Base-by-base conservation (phyloP, 345 rosid genomes). In the Nephelium lappaceum region DNA sequence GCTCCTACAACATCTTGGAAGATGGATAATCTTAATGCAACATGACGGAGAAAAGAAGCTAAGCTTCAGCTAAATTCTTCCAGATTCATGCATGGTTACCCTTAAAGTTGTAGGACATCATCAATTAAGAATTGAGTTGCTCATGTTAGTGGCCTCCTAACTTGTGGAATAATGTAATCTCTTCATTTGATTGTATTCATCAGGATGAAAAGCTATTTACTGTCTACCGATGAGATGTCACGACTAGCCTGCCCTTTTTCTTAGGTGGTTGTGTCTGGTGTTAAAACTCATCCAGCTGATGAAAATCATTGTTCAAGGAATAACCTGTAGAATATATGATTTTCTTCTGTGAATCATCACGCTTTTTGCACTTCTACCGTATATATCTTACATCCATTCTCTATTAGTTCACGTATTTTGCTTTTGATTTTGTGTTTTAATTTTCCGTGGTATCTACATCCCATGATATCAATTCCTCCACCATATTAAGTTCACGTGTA, bases 21-120 rank as follows among this genome's bases (percentile, higher is more conserved):
- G 71, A 80, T 36, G 55, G 58, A 67, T 75, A 45, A 57, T 71
- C 70, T 53, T 15, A 69, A 71, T 60, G 65, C 62, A 80, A 72
- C 41, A 25, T 14, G 27, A 41, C 25, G 27, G 25, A 55, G 73
- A 42, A 8, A 69, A 47, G 38, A 36, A 39, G 24, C 12, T n/a
- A 24, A 45, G 62, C 27, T 63, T 60, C 69, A 24, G 58, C 69
- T 25, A 25, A 61, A 21, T 31, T 31, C 36, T 31, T 31, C 36
- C 38, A 60, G 23, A 60, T 43, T 70, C 72, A 25, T 64, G 12
- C 6, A 41, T 12, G 11, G 42, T 21, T 4, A 1, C 25, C 55
- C 25, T 45, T 31, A 31, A 31, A 31, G 36, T 31, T 31, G 3
- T 3, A 5, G 69, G 43, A 79, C 66, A 51, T 57, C 57, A 1